A percentile compares a stretch with the other conserved stretches of the same genome.
phyloP scores from a whole-genome alignment of 2,329 filamentous ascomycete species.

The Apiospora malaysiana region DNA sequence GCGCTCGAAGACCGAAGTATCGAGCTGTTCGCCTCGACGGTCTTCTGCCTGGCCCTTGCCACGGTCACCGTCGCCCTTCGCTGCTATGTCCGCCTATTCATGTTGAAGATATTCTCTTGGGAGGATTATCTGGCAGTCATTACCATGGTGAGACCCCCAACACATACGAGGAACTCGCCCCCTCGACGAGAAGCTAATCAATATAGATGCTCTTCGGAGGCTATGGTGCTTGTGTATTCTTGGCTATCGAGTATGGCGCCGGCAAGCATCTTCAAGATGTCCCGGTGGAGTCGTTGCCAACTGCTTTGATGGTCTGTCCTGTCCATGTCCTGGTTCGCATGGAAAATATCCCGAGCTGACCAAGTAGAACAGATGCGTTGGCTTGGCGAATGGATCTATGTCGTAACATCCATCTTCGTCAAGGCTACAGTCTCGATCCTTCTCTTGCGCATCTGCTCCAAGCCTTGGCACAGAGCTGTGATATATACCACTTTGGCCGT shows the following conservation, averaged over 20 bases:
- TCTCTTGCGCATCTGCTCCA: constrained; percentile 45
- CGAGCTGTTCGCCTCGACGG: constrained; percentile 2
- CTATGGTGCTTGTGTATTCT: constrained; percentile 30
- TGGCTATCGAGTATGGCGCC: constrained; percentile 32
- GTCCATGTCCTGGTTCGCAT: neutral
- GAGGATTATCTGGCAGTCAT: constrained; percentile 36
- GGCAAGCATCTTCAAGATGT: constrained; percentile 32
- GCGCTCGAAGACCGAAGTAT: constrained; percentile 8
- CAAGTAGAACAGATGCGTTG: constrained; percentile 36
- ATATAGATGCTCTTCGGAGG: constrained; percentile 30
- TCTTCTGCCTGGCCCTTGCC: constrained; percentile 13
- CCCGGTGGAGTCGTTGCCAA: constrained; percentile 29
- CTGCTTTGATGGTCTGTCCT: constrained; percentile 32
- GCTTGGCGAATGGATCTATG: constrained; percentile 45
- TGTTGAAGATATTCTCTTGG: constrained; percentile 33
- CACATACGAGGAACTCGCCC: too few relatives aligned
- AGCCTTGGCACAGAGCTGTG: constrained; percentile 40
- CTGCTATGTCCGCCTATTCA: constrained; percentile 35
- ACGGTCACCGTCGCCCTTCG: constrained; percentile 33
- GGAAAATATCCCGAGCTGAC: neutral
- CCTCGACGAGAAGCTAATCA: too few relatives aligned
- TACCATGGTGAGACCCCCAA: constrained; percentile 31
- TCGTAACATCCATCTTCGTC: constrained; percentile 45
- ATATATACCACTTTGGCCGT: constrained; percentile 41
- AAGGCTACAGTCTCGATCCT: constrained; percentile 48